Base-by-base conservation (phyloP, 129 eudicot species). In the Flaveria brownii region DNA sequence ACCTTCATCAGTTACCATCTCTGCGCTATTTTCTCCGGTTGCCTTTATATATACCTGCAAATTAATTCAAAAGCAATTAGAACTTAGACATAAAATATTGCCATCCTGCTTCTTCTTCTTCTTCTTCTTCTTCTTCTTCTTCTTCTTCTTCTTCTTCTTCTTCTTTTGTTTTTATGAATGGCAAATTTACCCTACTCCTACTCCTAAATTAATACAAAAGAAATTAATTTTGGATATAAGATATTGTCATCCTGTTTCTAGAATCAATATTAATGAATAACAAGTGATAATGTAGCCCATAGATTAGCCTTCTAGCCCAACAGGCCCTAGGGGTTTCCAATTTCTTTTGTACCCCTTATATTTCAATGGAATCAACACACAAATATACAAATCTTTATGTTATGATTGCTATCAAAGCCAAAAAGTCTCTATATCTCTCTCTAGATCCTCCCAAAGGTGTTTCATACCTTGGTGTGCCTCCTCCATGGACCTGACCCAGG, bases 1-100 rank as follows among this genome's bases (percentile, higher is more conserved):
- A 74, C 99, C 99, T 85, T 95, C 92, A 77, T 95, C 99, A 62
- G 99, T 95, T 36, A 95, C 99, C 99, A 95, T 91, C 85, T 95
- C 99, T 36, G 99, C 97, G 68, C 97, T 84, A 4, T 91, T 87
- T 47, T 95, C 99, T 85, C 89, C 96, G 0, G 96, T 91, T 78
- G 97, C 99, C 75, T 91, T 84, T 80, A 95, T 89, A 73, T 87
- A 91, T 3, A 95, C 99, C 99, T 94, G 82, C 36, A 77, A 63
- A 75, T 52, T 47, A 68, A 59, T 23, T 22, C 50, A 2, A 71
- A 70, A 68, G 9, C 42, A 41, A 77, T 59, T 15, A 28, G 22
- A 30, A 77, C 7, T n/a, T 68, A 11, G 51, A 42, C 12, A 13
- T 28, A 59, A 1, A 41, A 57, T 42, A 67, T 23, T 51, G 22